These are phyloP conservation scores for Eutrema yunnanense DNA, from an alignment of 345 rosid genomes.

Conservation along the genomic window DNA sequence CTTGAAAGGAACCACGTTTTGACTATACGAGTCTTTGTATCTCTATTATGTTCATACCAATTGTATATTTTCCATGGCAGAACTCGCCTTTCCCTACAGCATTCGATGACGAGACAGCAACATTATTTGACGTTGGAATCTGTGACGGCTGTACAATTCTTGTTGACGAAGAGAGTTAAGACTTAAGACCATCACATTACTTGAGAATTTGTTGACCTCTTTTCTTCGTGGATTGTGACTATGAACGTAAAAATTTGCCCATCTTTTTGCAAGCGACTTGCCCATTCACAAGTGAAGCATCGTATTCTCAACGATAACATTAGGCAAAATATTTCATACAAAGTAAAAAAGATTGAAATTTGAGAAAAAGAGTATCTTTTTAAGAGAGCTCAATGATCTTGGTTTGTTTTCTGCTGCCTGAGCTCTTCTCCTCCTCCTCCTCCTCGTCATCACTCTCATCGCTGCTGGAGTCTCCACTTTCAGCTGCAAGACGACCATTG, in stretches of 20 bases:
- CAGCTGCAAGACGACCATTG: conserved; percentile 17
- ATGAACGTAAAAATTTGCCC: not conserved
- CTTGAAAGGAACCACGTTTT: not conserved
- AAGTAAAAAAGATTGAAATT: not conserved
- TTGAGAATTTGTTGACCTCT: not conserved
- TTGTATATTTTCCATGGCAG: conserved; percentile 30
- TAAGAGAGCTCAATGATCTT: conserved; percentile 26
- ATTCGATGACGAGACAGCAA: conserved; percentile 71
- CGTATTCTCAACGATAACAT: not conserved
- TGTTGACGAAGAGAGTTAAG: conserved; percentile 60
- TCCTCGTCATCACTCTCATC: conserved; percentile 14
- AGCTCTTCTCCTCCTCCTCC: not conserved
- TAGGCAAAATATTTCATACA: not conserved
- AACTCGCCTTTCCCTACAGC: conserved; percentile 67
- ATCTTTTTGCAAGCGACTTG: not conserved
- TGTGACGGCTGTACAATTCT: conserved; percentile 59
- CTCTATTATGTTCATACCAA: not conserved
- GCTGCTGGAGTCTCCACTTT: conserved; percentile 37
- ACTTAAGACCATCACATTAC: not conserved
- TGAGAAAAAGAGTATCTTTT: not conserved
- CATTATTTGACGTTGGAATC: conserved; percentile 63
- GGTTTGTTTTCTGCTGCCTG: conserved; percentile 1
- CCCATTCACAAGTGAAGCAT: not conserved
- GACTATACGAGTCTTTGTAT: not conserved
- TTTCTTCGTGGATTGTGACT: not conserved